Percentiles rank a stretch among this genome's conserved stretches.
phyloP scores from a whole-genome alignment of 2,329 filamentous ascomycete genomes.

The Cladosporium sp. region DNA sequence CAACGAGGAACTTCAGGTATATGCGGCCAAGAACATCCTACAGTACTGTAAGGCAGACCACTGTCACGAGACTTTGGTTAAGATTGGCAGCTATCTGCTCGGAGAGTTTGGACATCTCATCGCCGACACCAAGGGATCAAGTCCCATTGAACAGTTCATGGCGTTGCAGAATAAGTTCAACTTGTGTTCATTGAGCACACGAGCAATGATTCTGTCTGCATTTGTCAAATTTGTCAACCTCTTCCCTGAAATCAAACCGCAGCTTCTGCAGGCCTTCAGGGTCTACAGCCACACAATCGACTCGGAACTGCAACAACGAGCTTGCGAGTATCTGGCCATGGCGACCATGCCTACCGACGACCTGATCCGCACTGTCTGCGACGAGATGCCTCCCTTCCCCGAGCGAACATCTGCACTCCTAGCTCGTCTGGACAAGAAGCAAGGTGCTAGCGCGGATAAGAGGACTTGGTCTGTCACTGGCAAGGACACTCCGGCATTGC shows the following conservation, averaged over 20 bases:
- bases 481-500: slow-evolving; percentile 64
- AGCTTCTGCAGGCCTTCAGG: slow-evolving; percentile 84
- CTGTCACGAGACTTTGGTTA: slow-evolving; percentile 94
- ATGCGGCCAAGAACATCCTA: slow-evolving; percentile 88
- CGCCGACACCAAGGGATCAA: slow-evolving; percentile 85
- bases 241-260: slow-evolving; percentile 96
- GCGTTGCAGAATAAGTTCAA: slow-evolving; percentile 87
- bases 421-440: slow-evolving; percentile 90
- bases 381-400: slow-evolving; percentile 98
- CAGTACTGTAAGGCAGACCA: slow-evolving; percentile 89
- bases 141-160: slow-evolving; percentile 94
- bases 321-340: slow-evolving; percentile 88
- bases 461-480: slow-evolving; percentile 97
- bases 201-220: slow-evolving; percentile 89
- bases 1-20: slow-evolving; percentile 96
- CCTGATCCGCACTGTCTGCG: slow-evolving; percentile 85
- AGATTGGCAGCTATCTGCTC: slow-evolving; percentile 93
- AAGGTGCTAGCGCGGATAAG: slow-evolving; percentile 81
- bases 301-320: slow-evolving; percentile 90
- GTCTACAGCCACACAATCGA: slow-evolving; percentile 93
- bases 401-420: slow-evolving; percentile 88
- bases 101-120: slow-evolving; percentile 97
- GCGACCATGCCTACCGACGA: slow-evolving; percentile 85
- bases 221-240: slow-evolving; percentile 98
- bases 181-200: slow-evolving; percentile 80